Base-by-base conservation (phyloP, 495 filamentous ascomycete species). In the Elaphomyces granulatus region DNA sequence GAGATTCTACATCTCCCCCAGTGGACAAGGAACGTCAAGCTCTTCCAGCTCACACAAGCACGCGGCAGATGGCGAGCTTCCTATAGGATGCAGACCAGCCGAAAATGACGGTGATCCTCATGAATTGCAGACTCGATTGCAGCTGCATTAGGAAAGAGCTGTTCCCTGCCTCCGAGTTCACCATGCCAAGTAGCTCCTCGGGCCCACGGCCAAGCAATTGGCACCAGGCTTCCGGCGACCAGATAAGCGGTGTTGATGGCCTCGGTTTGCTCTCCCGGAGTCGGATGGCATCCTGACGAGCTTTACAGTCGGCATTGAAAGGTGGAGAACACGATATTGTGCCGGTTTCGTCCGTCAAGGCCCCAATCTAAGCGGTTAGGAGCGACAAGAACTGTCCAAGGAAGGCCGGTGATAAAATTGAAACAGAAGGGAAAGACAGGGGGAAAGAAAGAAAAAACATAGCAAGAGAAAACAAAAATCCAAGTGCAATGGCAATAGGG, bases 131-230 rank as follows among this genome's bases (percentile, higher is more conserved):
- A 8, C 48, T 40, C 2, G 45, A 36, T 28, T 58, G 53, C 12
- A 58, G 18, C 38, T 53, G 47, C 33, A 38, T 42, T 43, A 47
- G 6, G 12, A 28, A 28, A 28, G 12, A 12, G 23, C 6, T 12
- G 23, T 30, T 33, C 32, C 14, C 15, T 17, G 42, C 39, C 43
- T 1, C 15, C 6, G 44, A 15, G 33, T 36, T 19, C 6, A 14
- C 38, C 23, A 35, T 26, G 17, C 20, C 38, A 0, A 42, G 46
- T 8, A 58, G 37, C 19, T 46, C 43, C 37, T 43, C 35, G 8
- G 48, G 43, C 16, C 23, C 47, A 16, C 52, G 44, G 8, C 55
- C 56, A 2, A 59, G 42, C 6, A 59, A 44, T 17, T 51, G 45
- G 14, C 32, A 21, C 56, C 56, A 59, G 3, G 56, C 55, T 16